Base-by-base conservation (phyloP, 2,329 filamentous ascomycete genomes). In the Scedosporium boydii region DNA sequence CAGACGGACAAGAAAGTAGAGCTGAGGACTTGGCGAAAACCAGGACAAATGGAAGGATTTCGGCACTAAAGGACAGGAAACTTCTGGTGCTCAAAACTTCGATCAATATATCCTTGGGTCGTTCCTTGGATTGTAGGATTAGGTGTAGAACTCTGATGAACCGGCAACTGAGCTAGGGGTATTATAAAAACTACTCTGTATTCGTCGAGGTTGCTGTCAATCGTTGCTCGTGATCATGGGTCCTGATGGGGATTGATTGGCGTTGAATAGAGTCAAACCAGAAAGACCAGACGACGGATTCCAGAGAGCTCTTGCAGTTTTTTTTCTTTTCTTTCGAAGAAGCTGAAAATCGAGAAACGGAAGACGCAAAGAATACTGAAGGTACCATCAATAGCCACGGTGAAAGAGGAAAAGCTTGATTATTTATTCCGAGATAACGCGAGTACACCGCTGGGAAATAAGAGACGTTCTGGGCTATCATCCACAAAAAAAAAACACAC, bases 311-410 rank as follows among this genome's bases (percentile, higher is more conserved):
- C 46, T 18, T 18, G 46, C 16, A 51, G 21, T 51, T 23, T 51
- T 34, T 29, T 29, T 6, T 3, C 4, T 29, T 21, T 55, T 55
- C 14, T 38, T 23, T n/a, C 55, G 14, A 59, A 42, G 18, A 44
- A 38, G 21, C 38, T 26, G 38, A 42, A 46, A 26, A 42, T 23
- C 29, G 42, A 26, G 27, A 46, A 34, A n/a, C 21, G 57, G 14
- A 46, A 27, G 51, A 55, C 51, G 51, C 51, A 55, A 55, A 55
- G 51, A 55, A 55, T 55, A 55, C 23, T 55, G 57, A 42, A 38
- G n/a, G 42, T 38, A 44, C 57, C 38, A 44, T 38, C 57, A 59
- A 59, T 59, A 42, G 57, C 42, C 34, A 44, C 57, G 38, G 23
- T 26, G 18, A 42, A 21, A 10, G 29, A 38, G 34, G 34, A 21